Base-by-base conservation (phyloP, 257 asterid species). In the Jacaranda mimosifolia region DNA sequence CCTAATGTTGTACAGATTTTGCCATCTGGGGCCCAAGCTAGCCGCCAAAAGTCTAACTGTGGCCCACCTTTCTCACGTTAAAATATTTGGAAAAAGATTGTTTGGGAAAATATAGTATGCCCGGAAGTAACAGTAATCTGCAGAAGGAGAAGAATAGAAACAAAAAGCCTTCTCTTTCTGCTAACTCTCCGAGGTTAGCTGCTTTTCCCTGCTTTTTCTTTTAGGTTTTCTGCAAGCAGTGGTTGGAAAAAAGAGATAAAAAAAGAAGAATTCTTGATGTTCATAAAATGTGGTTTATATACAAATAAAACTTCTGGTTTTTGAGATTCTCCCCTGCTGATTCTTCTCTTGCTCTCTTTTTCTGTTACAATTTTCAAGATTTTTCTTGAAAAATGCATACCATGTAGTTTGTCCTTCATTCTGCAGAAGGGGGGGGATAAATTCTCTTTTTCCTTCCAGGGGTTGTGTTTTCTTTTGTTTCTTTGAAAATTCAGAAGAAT, bases 1-100 rank as follows among this genome's bases (percentile, higher is more conserved):
- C 82, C 79, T 32, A 77, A 56, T 58, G 48, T 36, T 63, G 46
- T 43, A 18, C 43, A 9, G 64, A 70, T 21, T 57, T 57, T 43
- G 14, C 79, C 63, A 55, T 4, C 58, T 73, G 75, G 80, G 80
- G 64, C 68, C 82, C 82, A 70, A 21, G 52, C 38, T 19, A 26
- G 55, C 13, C 3, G 72, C 73, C 85, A 52, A 56, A 72, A 39
- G 49, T 60, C 76, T 70, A 40, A 63, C 8, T 40, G 40, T 67
- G 84, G 77, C n/a, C 85, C 78, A 63, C 88, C 12, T 51, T 26
- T 40, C 73, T 82, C 84, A 38, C 82, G n/a, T 76, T 78, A 75
- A 66, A 74, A 58, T 59, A 46, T 72, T 49, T 45, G 77, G 67
- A 40, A 63, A 72, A 81, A 81, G 74, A 53, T 46, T 79, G 84